Evolutionary conservation across 768 basidiomycete species (phyloP), one percentile per base, ranked within the genome.

Genomic region (Mycena kentingensis): DNA sequence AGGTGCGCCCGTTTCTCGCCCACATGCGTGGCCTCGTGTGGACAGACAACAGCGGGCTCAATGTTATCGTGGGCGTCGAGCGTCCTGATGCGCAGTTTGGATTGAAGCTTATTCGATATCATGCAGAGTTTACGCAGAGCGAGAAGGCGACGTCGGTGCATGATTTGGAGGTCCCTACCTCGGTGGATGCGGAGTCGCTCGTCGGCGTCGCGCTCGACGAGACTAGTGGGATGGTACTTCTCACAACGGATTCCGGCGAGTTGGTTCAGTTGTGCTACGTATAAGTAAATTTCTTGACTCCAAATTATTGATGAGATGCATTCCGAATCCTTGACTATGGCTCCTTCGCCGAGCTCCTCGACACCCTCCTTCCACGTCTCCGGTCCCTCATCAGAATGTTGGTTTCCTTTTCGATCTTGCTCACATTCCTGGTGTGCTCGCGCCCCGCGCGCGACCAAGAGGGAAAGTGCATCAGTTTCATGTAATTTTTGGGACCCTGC

Each of bases 21-120:
- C 15, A 0, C 21, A 32, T 26, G 11, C 35, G n/a, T 11, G 2
- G 24, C 4, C 51, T 52, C 3, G 43, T 58, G 5, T 54, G 53
- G 53, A 34, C 52, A 24, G 58, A 59, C 43, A 53, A 59, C 41
- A 46, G 58, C 16, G 58, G 58, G 18, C 46, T 38, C 21, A 55
- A 55, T 22, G 36, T 52, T 3, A 34, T 21, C 12, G 19, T 35
- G 12, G 43, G 54, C 21, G 22, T 55, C 16, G 41, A 55, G 25
- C 0, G 16, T 10, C 18, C 19, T 31, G n/a, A 52, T 2, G n/a
- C 4, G 28, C 12, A 13, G 11, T n/a, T 22, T 11, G 35, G 7
- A 13, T 51, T 59, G 34, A 37, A 43, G 16, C 50, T 52, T 2
- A 37, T 55, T 19, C 58, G 58, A 21, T 59, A 52, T 42, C 58